Evolutionary conservation across 805 yeast species (phyloP).

Genomic region (Hanseniaspora clermontiae): DNA sequence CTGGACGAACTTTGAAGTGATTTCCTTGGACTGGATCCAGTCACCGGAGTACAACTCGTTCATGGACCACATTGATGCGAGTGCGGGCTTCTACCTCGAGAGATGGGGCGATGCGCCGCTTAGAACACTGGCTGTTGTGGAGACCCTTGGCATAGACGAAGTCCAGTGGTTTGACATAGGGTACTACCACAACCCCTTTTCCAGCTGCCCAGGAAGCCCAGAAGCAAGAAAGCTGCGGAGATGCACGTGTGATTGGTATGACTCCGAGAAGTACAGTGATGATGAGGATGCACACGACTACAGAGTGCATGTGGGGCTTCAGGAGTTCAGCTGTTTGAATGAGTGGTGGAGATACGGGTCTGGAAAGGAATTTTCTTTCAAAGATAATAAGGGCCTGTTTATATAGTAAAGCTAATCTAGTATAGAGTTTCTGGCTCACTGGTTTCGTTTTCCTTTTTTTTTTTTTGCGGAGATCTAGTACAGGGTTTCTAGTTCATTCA

Average conservation of each 20-base stretch:
- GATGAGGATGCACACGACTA: conserved; percentile 17
- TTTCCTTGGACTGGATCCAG: conserved; percentile 48
- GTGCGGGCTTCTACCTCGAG: conserved; percentile 74
- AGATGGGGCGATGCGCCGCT: conserved; percentile 96
- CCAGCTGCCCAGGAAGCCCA: conserved; percentile 44
- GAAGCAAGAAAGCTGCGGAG: conserved; percentile 40
- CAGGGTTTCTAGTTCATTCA: conserved; percentile 50
- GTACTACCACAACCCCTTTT: conserved; percentile 60
- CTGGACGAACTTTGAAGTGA: conserved; percentile 81
- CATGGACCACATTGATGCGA: conserved; percentile 49
- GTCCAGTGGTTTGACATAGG: conserved; percentile 35
- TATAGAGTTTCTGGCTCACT: too few species aligned
- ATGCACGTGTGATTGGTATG: conserved; percentile 45
- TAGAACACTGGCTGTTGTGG: conserved; percentile 29
- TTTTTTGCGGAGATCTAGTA: too few species aligned
- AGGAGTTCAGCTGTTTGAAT: conserved; percentile 48
- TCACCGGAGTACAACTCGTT: conserved; percentile 47
- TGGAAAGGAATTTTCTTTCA: conserved; percentile 21
- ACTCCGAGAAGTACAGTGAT: not conserved
- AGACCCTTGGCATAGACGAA: not conserved
- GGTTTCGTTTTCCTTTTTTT: too few species aligned
- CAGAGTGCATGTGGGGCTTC: conserved; percentile 33
- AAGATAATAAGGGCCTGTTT: not conserved
- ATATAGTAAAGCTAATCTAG: not conserved
- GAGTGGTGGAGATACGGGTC: conserved; percentile 73